phyloP scores from a whole-genome alignment of 2,329 filamentous ascomycete species.

The Penicillium sp. region DNA sequence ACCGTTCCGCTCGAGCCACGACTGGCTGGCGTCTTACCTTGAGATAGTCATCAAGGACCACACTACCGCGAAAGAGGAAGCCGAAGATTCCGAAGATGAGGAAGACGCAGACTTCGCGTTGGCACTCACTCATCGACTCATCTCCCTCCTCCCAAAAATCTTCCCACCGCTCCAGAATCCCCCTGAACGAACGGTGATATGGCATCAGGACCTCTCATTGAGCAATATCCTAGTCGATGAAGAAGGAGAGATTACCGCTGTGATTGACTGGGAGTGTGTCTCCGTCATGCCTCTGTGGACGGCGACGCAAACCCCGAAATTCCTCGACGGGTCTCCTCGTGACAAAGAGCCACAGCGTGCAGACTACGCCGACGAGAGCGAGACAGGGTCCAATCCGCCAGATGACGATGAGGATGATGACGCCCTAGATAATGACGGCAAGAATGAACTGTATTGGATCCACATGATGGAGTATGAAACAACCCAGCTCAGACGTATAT shows the following conservation, averaged over 20 bases:
- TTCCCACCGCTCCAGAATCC: background rate
- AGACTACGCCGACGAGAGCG: too few species aligned
- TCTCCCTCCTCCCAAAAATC: background rate
- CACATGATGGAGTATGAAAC: too few species aligned
- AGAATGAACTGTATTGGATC: too few species aligned
- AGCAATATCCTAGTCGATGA: background rate
- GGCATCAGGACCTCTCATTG: background rate
- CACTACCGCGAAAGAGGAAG: background rate
- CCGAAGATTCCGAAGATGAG: background rate
- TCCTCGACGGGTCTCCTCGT: too few species aligned
- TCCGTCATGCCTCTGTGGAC: too few species aligned
- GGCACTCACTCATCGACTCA: background rate
- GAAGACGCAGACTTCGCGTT: background rate
- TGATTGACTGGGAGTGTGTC: constrained; percentile 5
- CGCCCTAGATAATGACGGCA: too few species aligned
- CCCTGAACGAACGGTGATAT: background rate
- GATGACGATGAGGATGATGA: too few species aligned
- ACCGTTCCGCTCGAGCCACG: background rate
- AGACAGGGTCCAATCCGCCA: too few species aligned
- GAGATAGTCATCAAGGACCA: background rate
- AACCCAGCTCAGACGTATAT: too few species aligned
- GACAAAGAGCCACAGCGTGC: too few species aligned
- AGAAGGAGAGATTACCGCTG: background rate
- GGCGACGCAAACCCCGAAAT: too few species aligned
- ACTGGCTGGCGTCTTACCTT: background rate